Conservation (phyloP, 306 rosid genomes). For the Medicago arabica region DNA sequence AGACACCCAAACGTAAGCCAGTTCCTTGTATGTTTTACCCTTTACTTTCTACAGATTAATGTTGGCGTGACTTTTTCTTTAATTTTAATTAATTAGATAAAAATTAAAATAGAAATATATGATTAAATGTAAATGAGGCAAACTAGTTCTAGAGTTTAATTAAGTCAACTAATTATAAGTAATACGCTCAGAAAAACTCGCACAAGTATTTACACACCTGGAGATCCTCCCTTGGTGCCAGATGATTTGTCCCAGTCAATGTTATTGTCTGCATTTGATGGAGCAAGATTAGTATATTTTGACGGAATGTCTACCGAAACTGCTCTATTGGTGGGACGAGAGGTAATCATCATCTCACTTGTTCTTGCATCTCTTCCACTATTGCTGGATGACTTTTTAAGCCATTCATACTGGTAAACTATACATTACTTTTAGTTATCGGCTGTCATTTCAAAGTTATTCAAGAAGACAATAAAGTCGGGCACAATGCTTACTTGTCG, state of each 20-base stretch:
- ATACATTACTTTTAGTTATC: constrained; percentile 23
- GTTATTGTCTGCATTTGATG: constrained; percentile 71
- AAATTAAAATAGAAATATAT: no score
- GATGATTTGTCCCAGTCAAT: constrained; percentile 66
- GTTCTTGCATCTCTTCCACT: constrained; percentile 23
- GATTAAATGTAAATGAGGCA: constrained; percentile 17
- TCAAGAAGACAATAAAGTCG: constrained; percentile 21
- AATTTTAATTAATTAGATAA: no score
- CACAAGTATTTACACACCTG: constrained; percentile 82
- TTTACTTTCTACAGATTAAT: constrained; percentile 9
- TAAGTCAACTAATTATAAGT: constrained; percentile 35
- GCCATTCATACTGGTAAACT: constrained; percentile 34
- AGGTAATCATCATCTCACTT: constrained; percentile 60
- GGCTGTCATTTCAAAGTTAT: constrained; percentile 12
- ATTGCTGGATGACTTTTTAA: neutral
- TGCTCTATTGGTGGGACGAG: constrained; percentile 79
- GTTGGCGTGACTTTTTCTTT: no score
- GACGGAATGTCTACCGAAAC: constrained; percentile 73
- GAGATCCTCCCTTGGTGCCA: constrained; percentile 80
- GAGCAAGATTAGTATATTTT: constrained; percentile 73
- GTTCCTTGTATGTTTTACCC: constrained; percentile 31
- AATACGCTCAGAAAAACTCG: constrained; percentile 76
- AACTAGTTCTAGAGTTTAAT: constrained; percentile 31
- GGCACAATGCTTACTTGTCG: neutral
- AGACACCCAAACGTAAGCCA: constrained; percentile 80